These are phyloP conservation scores for Verticillium nubilum DNA, from an alignment of 2,329 filamentous ascomycete genomes.

Conservation along the genomic window DNA sequence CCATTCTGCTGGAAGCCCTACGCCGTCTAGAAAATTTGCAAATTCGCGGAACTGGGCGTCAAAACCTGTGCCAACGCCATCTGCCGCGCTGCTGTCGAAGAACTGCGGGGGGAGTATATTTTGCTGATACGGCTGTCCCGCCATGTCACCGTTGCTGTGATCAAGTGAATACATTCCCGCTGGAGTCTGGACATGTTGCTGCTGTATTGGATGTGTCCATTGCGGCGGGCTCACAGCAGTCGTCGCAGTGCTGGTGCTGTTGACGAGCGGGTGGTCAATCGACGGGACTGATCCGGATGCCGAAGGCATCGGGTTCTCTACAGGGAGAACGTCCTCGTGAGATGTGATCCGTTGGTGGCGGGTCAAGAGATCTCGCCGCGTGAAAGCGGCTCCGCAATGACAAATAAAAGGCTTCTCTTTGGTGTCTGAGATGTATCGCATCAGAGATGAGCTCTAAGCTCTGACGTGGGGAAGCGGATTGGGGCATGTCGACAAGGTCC, in stretches of 20 bases:
- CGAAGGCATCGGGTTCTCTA: not conserved
- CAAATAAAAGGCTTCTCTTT: conserved; percentile 43
- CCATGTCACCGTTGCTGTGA: not conserved
- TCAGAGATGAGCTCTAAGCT: not conserved
- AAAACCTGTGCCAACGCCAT: conserved; percentile 10
- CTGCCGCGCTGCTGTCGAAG: conserved; percentile 15
- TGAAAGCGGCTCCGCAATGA: conserved; percentile 36
- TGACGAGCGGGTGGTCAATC: not conserved
- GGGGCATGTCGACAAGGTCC: not conserved
- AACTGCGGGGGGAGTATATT: conserved; percentile 17
- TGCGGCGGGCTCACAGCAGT: not conserved
- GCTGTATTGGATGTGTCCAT: not conserved
- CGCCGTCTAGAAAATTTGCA: conserved; percentile 29
- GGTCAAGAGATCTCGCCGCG: conserved; percentile 37
- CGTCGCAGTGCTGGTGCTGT: not conserved
- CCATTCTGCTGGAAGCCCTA: conserved; percentile 31
- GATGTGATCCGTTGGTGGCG: conserved; percentile 34
- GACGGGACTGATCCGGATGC: not conserved
- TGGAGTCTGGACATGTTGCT: not conserved
- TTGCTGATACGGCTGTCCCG: conserved; percentile 16
- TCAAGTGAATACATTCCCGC: not conserved
- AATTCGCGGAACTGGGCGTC: conserved; percentile 30
- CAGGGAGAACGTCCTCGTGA: conserved; percentile 19
- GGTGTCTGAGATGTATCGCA: conserved; percentile 26
- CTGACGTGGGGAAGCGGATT: not conserved